These are phyloP conservation scores for Russula emetica DNA, from an alignment of 768 basidiomycete genomes.

Conservation along the genomic window DNA sequence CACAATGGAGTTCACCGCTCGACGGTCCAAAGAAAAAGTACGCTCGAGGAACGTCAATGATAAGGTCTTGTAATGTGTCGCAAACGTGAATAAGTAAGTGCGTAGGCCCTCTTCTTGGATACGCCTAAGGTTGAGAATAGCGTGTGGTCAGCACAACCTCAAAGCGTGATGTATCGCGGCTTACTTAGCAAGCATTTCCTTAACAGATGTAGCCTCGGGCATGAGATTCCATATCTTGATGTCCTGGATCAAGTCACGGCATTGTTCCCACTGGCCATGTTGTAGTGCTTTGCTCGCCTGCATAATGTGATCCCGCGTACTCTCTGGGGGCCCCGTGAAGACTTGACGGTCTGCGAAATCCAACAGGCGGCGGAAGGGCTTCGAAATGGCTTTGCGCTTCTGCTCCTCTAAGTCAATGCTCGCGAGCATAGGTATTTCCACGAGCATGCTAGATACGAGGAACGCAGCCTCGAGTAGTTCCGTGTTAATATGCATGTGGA, in stretches of 20 bases:
- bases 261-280: slow-evolving; percentile 95
- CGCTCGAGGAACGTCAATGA: slow-evolving; percentile 83
- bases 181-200: slow-evolving; percentile 92
- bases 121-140: slow-evolving; percentile 50
- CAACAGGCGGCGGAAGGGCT: slow-evolving; percentile 90
- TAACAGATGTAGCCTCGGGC: slow-evolving; percentile 82
- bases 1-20: slow-evolving; percentile 83
- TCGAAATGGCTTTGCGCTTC: slow-evolving; percentile 90
- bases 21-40: slow-evolving; percentile 80
- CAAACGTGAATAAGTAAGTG: slow-evolving; percentile 98
- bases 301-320: slow-evolving; percentile 98
- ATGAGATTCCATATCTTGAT: slow-evolving; percentile 99
- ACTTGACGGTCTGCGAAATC: slow-evolving; percentile 98
- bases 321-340: slow-evolving; percentile 98
- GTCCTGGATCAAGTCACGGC: slow-evolving; percentile 85
- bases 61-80: slow-evolving; percentile 86
- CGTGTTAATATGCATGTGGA: slow-evolving; percentile 99
- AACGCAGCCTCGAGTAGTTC: slow-evolving; percentile 97
- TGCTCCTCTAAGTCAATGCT: slow-evolving; percentile 92
- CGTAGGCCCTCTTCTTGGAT: slow-evolving; percentile 97
- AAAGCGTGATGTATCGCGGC: slow-evolving; percentile 29
- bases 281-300: slow-evolving; percentile 96
- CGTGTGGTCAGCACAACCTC: slow-evolving; percentile 1
- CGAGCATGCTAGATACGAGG: slow-evolving; percentile 96
- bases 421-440: slow-evolving; percentile 93